Percentiles rank a stretch among this genome's conserved stretches.
These are phyloP conservation scores for Marchantia paleacea DNA, from an alignment of 225 moss, liverwort and hornwort genomes.

Conservation along the genomic window DNA sequence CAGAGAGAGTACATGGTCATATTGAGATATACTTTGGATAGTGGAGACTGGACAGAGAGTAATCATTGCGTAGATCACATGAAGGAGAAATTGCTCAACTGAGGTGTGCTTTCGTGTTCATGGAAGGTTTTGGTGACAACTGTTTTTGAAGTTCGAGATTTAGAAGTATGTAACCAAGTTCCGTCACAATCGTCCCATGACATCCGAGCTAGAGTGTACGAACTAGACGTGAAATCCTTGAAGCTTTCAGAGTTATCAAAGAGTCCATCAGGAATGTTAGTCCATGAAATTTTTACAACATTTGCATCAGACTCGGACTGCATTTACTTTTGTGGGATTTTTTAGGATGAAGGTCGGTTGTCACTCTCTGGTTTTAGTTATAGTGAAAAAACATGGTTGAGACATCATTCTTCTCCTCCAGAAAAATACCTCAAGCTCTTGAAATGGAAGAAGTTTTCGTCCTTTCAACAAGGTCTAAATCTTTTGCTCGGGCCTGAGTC, in stretches of 20 bases:
- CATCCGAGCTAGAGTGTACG: not conserved
- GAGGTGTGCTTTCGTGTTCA: not conserved
- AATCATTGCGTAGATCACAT: not conserved
- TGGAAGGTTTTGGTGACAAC: not conserved
- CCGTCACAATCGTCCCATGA: not conserved
- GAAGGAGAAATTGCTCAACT: not conserved
- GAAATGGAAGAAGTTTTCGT: not conserved
- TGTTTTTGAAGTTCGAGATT: not conserved
- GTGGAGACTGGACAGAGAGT: not conserved
- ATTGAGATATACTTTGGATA: not conserved
- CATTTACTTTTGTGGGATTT: not conserved
- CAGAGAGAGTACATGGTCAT: not conserved
- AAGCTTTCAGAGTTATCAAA: not conserved
- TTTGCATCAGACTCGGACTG: not conserved
- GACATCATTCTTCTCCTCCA: not conserved
- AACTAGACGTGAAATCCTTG: not conserved
- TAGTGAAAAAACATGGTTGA: not conserved
- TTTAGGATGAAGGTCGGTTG: not conserved
- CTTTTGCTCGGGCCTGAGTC: not conserved
- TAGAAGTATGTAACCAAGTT: not conserved
- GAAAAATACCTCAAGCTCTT: constrained; percentile 7
- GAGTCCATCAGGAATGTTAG: not conserved
- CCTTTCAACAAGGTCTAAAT: not conserved
- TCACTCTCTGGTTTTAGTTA: not conserved
- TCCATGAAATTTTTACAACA: not conserved